Conservation (phyloP, 2,329 filamentous ascomycete genomes). For the Curvularia verruculosa region DNA sequence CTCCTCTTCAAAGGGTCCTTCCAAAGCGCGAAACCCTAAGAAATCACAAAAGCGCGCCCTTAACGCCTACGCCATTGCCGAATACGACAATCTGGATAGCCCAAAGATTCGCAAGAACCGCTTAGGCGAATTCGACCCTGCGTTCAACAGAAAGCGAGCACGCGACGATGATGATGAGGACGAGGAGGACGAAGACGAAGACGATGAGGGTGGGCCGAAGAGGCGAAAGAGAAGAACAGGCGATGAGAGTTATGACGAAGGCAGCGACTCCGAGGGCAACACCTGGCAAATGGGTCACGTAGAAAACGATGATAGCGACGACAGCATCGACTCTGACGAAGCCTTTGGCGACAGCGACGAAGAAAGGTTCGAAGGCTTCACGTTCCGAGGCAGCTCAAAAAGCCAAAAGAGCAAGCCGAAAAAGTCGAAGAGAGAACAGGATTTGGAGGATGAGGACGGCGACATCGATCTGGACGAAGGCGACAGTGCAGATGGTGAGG, state of each 20-base stretch:
- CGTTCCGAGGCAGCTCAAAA: slow-evolving; percentile 66
- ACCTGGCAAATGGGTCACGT: slow-evolving; percentile 80
- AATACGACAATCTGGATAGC: slow-evolving; percentile 60
- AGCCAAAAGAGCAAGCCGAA: slow-evolving; percentile 56
- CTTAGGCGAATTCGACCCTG: slow-evolving; percentile 60
- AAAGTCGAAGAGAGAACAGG: slow-evolving; percentile 40
- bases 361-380: slow-evolving; percentile 80
- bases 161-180: slow-evolving; percentile 59
- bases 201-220: slow-evolving; percentile 40
- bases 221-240: slow-evolving; percentile 33
- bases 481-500: slow-evolving; percentile 53
- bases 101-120: slow-evolving; percentile 62
- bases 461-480: slow-evolving; percentile 57
- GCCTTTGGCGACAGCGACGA: slow-evolving; percentile 90
- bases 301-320: slow-evolving; percentile 68
- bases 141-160: slow-evolving; percentile 50
- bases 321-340: slow-evolving; percentile 75
- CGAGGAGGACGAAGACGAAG: slow-evolving; percentile 43
- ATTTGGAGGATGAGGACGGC: slow-evolving; percentile 29
- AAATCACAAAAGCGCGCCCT: slow-evolving; percentile 61
- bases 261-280: slow-evolving; percentile 84
- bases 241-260: slow-evolving; percentile 68
- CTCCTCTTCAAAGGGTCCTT: slow-evolving; percentile 36
- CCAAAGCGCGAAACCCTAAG: slow-evolving; percentile 48
- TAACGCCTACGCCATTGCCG: slow-evolving; percentile 70